These are phyloP conservation scores for Boletus albobrunnescens DNA, from an alignment of 1,284 basidiomycete genomes.

Conservation along the genomic window DNA sequence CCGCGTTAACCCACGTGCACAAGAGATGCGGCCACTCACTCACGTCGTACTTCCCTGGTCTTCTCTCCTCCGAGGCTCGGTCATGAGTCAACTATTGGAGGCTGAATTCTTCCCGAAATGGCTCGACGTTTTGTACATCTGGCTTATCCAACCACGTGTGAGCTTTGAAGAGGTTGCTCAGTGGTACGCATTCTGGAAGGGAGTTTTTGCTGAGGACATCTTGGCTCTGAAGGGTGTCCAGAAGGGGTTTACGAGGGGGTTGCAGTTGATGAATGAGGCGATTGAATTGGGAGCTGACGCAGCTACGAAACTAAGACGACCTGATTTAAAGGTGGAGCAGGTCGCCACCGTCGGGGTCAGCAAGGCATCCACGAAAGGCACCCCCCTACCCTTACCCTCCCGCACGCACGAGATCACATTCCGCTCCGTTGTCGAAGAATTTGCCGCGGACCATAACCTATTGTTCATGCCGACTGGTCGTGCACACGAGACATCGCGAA, in stretches of 20 bases:
- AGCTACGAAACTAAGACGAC: constrained; percentile 59
- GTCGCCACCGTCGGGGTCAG: constrained; percentile 26
- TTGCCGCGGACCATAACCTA: constrained; percentile 77
- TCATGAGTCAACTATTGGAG: constrained; percentile 80
- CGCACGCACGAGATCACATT: constrained; percentile 82
- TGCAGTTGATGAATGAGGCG: constrained; percentile 91
- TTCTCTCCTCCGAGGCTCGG: constrained; percentile 65
- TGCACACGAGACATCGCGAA: constrained; percentile 77
- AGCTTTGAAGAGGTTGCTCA: constrained; percentile 88
- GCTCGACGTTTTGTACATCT: constrained; percentile 86
- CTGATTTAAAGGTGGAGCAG: constrained; percentile 51
- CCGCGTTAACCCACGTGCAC: constrained; percentile 81
- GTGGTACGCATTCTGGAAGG: constrained; percentile 92
- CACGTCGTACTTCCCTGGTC: constrained; percentile 73
- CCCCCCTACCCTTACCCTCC: constrained; percentile 38
- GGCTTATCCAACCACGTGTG: constrained; percentile 82
- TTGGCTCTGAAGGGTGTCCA: constrained; percentile 61
- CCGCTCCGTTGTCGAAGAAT: constrained; percentile 86
- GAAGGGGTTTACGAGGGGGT: constrained; percentile 77
- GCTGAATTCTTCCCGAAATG: constrained; percentile 95
- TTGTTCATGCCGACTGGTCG: constrained; percentile 84
- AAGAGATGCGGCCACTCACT: constrained; percentile 83
- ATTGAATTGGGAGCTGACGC: constrained; percentile 79
- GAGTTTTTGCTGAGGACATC: constrained; percentile 68
- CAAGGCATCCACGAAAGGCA: constrained; percentile 17